These are phyloP conservation scores for Nitzschia putrida DNA, from an alignment of 108 stramenopile genomes.

Conservation along the genomic window DNA sequence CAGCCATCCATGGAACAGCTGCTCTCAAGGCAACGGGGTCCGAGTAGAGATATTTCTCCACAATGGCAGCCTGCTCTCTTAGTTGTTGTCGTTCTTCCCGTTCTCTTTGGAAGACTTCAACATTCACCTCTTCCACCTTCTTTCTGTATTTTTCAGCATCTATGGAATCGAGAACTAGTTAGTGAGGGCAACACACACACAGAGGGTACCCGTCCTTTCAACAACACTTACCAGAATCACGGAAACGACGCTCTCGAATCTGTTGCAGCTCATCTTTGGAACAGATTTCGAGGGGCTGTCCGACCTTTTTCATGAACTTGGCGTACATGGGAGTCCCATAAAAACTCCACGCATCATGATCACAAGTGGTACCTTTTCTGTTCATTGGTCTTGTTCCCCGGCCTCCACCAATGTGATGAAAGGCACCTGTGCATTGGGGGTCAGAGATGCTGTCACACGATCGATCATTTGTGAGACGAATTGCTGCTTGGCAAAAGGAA, in stretches of 20 bases:
- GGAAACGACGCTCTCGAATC: constrained; percentile 23
- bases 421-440: constrained; percentile 38
- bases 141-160: constrained; percentile 34
- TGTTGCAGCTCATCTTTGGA: constrained; percentile 25
- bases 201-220: no score
- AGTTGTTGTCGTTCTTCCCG: constrained; percentile 28
- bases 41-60: constrained; percentile 10
- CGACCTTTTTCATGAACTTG: constrained; percentile 2
- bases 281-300: constrained; percentile 16
- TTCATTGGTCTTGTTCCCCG: constrained; percentile 46
- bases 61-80: constrained; percentile 17
- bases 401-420: constrained; percentile 57
- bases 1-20: constrained; percentile 28
- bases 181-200: background rate
- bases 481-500: constrained; percentile 23
- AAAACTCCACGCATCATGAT: constrained; percentile 41
- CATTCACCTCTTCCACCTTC: constrained; percentile 24
- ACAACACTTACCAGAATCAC: constrained; percentile 14
- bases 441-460: constrained; percentile 23
- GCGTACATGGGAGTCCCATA: constrained; percentile 45
- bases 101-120: constrained; percentile 34
- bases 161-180: background rate
- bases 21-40: constrained; percentile 15
- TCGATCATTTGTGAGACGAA: constrained; percentile 31
- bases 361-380: constrained; percentile 30